Conservation (phyloP, 2,329 filamentous ascomycete genomes). For the Aspergillus quadricinctus region DNA sequence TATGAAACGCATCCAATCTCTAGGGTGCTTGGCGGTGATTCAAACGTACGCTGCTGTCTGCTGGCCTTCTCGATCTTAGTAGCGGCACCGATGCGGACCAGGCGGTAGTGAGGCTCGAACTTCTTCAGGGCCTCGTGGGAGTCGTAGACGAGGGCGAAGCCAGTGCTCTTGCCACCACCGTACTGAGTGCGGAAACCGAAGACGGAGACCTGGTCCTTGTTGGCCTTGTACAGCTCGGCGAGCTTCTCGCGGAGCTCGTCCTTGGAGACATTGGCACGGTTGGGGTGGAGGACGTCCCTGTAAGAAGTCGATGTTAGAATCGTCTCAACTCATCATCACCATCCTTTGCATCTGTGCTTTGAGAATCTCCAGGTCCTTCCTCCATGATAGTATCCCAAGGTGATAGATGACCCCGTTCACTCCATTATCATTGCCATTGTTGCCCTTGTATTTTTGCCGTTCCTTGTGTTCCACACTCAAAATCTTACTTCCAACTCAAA, state of each 20-base stretch:
- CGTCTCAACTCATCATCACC: background rate
- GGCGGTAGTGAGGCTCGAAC: slow-evolving; percentile 98
- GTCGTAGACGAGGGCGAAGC: slow-evolving; percentile 98
- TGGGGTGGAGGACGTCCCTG: slow-evolving; percentile 99
- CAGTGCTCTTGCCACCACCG: slow-evolving; percentile 99
- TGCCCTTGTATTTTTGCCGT: background rate
- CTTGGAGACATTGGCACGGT: slow-evolving; percentile 98
- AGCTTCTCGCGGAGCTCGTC: slow-evolving; percentile 96
- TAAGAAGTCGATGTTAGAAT: slow-evolving; percentile 12
- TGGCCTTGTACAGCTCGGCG: slow-evolving; percentile 92
- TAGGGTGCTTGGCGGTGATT: background rate
- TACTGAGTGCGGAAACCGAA: slow-evolving; percentile 98
- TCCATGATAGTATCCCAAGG: background rate
- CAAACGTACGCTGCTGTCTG: slow-evolving; percentile 95
- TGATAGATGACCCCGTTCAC: background rate
- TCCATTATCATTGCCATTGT: background rate
- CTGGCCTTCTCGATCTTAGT: slow-evolving; percentile 94
- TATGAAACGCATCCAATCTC: background rate
- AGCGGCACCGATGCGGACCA: slow-evolving; percentile 87
- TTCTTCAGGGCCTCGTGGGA: slow-evolving; percentile 98
- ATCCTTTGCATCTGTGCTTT: background rate
- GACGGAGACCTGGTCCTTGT: slow-evolving; percentile 95
- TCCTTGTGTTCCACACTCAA: background rate
- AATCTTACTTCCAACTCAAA: background rate
- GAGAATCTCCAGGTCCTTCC: background rate